Conservation (phyloP, 1,284 basidiomycete genomes). For the Apiotrichum mycotoxinovorans region DNA sequence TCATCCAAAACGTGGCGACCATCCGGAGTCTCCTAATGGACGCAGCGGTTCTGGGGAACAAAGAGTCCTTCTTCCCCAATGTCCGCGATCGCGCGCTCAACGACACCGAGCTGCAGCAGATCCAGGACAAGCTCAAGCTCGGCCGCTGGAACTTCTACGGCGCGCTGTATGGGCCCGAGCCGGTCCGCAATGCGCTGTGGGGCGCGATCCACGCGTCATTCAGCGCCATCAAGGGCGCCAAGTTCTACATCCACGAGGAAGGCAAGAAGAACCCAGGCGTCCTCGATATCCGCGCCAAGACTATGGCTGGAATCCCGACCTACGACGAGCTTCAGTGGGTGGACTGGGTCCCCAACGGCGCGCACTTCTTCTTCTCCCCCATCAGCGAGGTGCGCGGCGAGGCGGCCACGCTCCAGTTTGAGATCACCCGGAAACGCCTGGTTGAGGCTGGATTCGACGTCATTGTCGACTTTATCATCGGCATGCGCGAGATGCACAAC, state of each 20-base stretch:
- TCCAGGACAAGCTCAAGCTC: slow-evolving; percentile 4
- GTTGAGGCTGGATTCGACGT: slow-evolving; percentile 9
- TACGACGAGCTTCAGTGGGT: slow-evolving; percentile 16
- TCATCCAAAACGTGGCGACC: slow-evolving; percentile 13
- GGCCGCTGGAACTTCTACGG: slow-evolving; percentile 12
- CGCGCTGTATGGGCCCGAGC: slow-evolving; percentile 10
- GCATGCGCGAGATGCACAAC: slow-evolving; percentile 15
- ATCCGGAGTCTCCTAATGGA: slow-evolving; percentile 8
- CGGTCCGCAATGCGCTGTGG: slow-evolving; percentile 8
- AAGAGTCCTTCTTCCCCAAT: slow-evolving; percentile 5
- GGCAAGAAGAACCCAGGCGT: slow-evolving; percentile 3
- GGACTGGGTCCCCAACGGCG: slow-evolving; percentile 11
- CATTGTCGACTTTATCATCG: slow-evolving; percentile 12
- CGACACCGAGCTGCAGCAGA: slow-evolving; percentile 2
- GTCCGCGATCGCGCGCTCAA: slow-evolving; percentile 1
- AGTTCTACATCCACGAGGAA: slow-evolving; percentile 12
- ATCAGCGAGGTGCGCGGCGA: slow-evolving; percentile 8
- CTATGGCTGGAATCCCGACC: slow-evolving; percentile 7
- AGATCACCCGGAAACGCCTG: slow-evolving; percentile 7
- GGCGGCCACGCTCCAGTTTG: slow-evolving; percentile 4
- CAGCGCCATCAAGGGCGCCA: slow-evolving; percentile 5
- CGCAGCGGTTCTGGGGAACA: slow-evolving; percentile 4
- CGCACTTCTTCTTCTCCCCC: slow-evolving; percentile 16
- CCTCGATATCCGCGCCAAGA: slow-evolving; percentile 11
- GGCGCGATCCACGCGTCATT: slow-evolving; percentile 7